Percentiles rank a stretch among this genome's conserved stretches.
phyloP scores from a whole-genome alignment of 805 yeast genomes.

The Metschnikowia sp. region DNA sequence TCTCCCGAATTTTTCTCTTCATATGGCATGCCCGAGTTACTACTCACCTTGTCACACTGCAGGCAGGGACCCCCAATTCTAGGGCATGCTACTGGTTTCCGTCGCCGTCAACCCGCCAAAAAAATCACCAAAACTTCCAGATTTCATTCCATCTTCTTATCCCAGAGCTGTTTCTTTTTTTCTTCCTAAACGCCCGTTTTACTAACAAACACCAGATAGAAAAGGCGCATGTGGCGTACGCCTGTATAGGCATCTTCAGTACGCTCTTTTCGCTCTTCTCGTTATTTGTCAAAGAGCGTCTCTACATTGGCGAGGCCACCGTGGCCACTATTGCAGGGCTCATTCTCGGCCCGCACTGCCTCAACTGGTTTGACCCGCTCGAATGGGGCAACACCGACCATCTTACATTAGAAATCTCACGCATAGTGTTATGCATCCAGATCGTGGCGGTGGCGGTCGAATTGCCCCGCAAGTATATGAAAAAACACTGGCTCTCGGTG shows the following conservation, averaged over 20 bases:
- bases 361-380: slow-evolving; percentile 78
- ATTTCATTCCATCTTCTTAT: not conserved
- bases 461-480: slow-evolving; percentile 84
- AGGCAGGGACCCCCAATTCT: too few relatives aligned
- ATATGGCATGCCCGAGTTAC: too few relatives aligned
- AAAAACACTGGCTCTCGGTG: slow-evolving; percentile 77
- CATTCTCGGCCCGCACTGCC: slow-evolving; percentile 83
- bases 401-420: slow-evolving; percentile 77
- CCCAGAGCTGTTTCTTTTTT: not conserved
- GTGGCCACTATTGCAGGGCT: slow-evolving; percentile 83
- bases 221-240: slow-evolving; percentile 81
- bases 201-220: slow-evolving; percentile 33
- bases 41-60: too few relatives aligned
- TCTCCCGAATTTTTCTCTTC: too few relatives aligned
- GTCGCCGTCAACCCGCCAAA: too few relatives aligned
- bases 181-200: slow-evolving; percentile 3
- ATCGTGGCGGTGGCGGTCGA: slow-evolving; percentile 95
- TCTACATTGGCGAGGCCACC: slow-evolving; percentile 89
- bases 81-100: too few relatives aligned
- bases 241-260: slow-evolving; percentile 79
- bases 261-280: slow-evolving; percentile 79
- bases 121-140: not conserved
- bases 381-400: slow-evolving; percentile 84
- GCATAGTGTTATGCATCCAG: slow-evolving; percentile 81
- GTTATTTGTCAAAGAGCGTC: slow-evolving; percentile 73